Percentiles rank a stretch among this genome's conserved stretches.
phyloP scores from a whole-genome alignment of 2,329 filamentous ascomycete species.

The Arthrobotrys sphaeroides region DNA sequence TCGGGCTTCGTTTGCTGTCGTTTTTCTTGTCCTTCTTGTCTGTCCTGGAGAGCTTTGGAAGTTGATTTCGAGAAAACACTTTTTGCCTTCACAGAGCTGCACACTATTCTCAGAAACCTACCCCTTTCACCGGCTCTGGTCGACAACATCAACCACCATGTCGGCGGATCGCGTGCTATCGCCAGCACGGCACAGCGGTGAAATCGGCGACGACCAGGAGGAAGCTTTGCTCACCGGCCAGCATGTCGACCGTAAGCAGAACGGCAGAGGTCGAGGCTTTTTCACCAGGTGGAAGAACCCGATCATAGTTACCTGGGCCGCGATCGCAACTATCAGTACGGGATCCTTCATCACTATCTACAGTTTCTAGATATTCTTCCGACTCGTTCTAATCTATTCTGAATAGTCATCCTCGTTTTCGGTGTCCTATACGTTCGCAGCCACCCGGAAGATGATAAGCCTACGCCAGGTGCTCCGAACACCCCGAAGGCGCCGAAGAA shows the following conservation, averaged over 20 bases:
- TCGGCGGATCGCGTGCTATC: constrained; percentile 35
- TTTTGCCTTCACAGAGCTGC: neutral
- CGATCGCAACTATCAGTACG: constrained; percentile 57
- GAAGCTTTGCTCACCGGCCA: constrained; percentile 54
- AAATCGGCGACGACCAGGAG: constrained; percentile 52
- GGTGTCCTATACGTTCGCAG: constrained; percentile 55
- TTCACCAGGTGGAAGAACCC: constrained; percentile 45
- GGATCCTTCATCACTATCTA: constrained; percentile 12
- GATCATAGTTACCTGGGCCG: constrained; percentile 54
- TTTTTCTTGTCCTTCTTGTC: neutral
- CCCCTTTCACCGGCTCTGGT: constrained; percentile 24
- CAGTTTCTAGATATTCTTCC: constrained; percentile 59
- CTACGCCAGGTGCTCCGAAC: constrained; percentile 59
- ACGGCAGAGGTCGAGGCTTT: constrained; percentile 12
- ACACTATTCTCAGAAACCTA: constrained; percentile 12
- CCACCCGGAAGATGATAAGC: constrained; percentile 58
- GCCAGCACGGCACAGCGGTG: constrained; percentile 45
- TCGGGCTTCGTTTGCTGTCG: neutral
- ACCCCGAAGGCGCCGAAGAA: constrained; percentile 19
- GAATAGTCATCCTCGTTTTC: constrained; percentile 55
- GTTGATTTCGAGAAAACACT: neutral
- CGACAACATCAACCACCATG: constrained; percentile 17
- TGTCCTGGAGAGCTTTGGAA: neutral
- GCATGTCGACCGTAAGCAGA: constrained; percentile 44
- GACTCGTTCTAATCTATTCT: constrained; percentile 59